Evolutionary conservation across 208 protist genomes (phyloP).

Genomic region (Porcisia hertigi): DNA sequence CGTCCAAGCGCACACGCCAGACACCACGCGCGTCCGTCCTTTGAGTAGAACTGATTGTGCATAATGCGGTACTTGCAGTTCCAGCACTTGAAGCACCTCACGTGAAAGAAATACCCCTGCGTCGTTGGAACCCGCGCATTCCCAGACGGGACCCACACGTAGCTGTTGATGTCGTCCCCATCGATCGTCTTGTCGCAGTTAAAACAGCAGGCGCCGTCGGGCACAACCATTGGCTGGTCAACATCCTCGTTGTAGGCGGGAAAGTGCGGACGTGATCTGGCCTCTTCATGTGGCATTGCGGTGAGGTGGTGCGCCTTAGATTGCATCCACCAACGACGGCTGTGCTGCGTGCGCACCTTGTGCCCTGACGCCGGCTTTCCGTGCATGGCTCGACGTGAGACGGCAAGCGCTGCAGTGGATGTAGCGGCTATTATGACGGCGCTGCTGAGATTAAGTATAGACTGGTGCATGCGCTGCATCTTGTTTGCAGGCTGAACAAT

Average conservation of each 20-base stretch:
- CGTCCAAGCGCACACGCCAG: slow-evolving; percentile 80
- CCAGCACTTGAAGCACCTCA: slow-evolving; percentile 91
- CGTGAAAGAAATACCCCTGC: slow-evolving; percentile 92
- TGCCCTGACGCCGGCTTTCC: slow-evolving; percentile 87
- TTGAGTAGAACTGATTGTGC: slow-evolving; percentile 92
- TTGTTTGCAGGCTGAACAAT: background rate
- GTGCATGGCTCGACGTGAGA: slow-evolving; percentile 54
- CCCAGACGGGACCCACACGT: slow-evolving; percentile 88
- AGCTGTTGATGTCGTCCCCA: slow-evolving; percentile 71
- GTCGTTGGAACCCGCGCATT: slow-evolving; percentile 82
- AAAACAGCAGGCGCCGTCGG: slow-evolving; percentile 74
- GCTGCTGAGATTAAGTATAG: slow-evolving; percentile 2
- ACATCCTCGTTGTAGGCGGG: slow-evolving; percentile 88
- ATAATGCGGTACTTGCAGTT: slow-evolving; percentile 84
- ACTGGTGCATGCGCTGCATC: slow-evolving; percentile 16
- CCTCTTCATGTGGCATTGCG: slow-evolving; percentile 81
- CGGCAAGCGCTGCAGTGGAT: slow-evolving; percentile 9
- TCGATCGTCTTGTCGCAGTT: slow-evolving; percentile 83
- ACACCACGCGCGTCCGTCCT: slow-evolving; percentile 85
- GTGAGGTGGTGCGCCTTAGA: slow-evolving; percentile 89
- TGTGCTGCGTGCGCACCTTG: slow-evolving; percentile 91
- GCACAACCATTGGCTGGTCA: slow-evolving; percentile 80
- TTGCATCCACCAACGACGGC: slow-evolving; percentile 86
- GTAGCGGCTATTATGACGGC: background rate
- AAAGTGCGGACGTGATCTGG: slow-evolving; percentile 75